Base-by-base conservation (phyloP, 164 flowering plant species). In the Litsea cubeba region DNA sequence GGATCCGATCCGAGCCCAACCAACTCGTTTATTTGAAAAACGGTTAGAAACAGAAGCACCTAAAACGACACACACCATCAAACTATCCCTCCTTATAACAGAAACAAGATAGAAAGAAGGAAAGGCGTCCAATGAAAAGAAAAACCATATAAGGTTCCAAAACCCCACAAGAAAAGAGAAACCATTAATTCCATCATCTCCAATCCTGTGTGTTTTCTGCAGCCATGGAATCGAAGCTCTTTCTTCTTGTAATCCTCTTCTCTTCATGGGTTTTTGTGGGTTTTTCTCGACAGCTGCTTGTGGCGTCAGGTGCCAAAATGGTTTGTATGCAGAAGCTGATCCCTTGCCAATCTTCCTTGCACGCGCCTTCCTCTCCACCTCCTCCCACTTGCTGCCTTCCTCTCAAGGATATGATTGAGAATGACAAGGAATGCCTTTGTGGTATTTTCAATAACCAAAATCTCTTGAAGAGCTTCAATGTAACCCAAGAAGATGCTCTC, bases 291-390 rank as follows among this genome's bases (percentile, higher is more conserved):
- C 67, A 14, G 3, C 30, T 64, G 64, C 40, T 17, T 12, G 26
- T 46, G 25, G 18, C 15, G 22, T 3, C 40, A 50, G 26, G 66
- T 30, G 54, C 12, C 17, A 6, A 50, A n/a, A 46, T 72, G 60
- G 74, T 78, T 15, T 87, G 90, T 77, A 8, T 85, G 69, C 65
- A 79, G 65, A 80, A 76, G 40, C 82, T 87, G 35, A 25, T 85
- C 8, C 90, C 90, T 10, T 87, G 90, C 78, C 73, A 82, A 63
- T 74, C 79, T 3, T 85, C 69, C 71, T 50, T 87, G 79, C 72
- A 74, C 8, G 60, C 15, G 68, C 15, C 82, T 0, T 8, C 70
- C 5, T 0, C 76, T 18, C 0, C 75, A 2, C 87, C 88, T 0
- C 80, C 86, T 17, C 12, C 79, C 3, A 1, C 78, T 1, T 87